Base-by-base conservation (phyloP, 805 yeast species). In the Zygosaccharomyces lentus region DNA sequence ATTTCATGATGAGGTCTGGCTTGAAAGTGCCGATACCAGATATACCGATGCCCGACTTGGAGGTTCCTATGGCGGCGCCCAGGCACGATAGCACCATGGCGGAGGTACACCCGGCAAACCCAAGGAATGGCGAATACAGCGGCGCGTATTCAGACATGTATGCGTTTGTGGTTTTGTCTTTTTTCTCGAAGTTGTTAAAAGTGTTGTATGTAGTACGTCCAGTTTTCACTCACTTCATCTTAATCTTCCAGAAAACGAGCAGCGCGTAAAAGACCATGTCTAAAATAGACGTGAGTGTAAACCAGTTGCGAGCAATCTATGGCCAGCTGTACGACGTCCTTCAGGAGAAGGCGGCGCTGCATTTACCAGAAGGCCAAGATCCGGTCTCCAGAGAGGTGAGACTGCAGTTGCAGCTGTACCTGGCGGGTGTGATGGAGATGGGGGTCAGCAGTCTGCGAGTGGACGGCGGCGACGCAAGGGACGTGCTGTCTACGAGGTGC, bases 61-160 rank as follows among this genome's bases (percentile, higher is more conserved):
- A 98, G 2, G 98, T 91, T 48, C 99, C 99, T 56, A 89, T 83
- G 50, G 98, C 98, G 4, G 99, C 98, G 52, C 99, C 99, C n/a
- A 91, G 83, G 62, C 96, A 87, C 47, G 95, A 83, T 48, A 91
- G 73, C 19, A 87, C 78, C 87, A 88, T 87, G 41, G 96, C 96
- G 38, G 88, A 83, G 6, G 93, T 88, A 70, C 98, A 90, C 38
- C 97, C 99, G 32, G 97, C 96, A 69, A 91, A 89, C 34, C 99
- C 99, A 64, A 93, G 82, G 67, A 93, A 93, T 50, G 99, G 98
- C 12, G 99, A 97, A 69, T 85, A 93, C 25, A 81, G 81, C 40
- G 99, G 98, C 27, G 89, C 77, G 62, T 79, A 84, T 65, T 84
- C 91, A 52, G 53, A 49, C 50, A 49, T 51, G 24, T 35, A 6